Percentiles rank a stretch among this genome's conserved stretches.
Conservation (phyloP, 2,329 filamentous ascomycete genomes). For the Xylaria sp. region DNA sequence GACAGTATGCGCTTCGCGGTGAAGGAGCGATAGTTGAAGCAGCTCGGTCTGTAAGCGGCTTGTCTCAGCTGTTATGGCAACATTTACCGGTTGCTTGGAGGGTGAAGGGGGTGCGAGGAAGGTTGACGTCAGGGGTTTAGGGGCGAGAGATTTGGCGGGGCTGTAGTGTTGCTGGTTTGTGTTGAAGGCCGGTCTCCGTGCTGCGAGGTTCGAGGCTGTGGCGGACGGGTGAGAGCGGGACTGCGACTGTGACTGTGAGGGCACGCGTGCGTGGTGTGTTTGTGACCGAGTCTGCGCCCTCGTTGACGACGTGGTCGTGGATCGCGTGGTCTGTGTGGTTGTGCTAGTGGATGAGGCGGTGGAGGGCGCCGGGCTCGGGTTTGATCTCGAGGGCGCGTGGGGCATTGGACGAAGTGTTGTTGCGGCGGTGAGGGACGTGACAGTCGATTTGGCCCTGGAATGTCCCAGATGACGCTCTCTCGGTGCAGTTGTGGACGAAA, state of each 20-base stretch:
- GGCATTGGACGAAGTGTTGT: conserved; percentile 54
- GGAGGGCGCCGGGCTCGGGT: conserved; percentile 45
- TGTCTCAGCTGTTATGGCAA: conserved; percentile 68
- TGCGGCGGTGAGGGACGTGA: conserved; percentile 52
- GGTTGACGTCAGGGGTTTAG: conserved; percentile 70
- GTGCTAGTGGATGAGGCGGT: conserved; percentile 38
- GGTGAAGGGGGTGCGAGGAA: conserved; percentile 70
- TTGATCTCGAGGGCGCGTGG: conserved; percentile 36
- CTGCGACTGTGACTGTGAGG: conserved; percentile 30
- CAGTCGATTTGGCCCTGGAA: conserved; percentile 56
- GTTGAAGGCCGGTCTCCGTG: conserved; percentile 66
- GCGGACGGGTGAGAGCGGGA: conserved; percentile 10
- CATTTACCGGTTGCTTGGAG: conserved; percentile 69
- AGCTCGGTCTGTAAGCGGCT: conserved; percentile 71
- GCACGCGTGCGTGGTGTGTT: conserved; percentile 37
- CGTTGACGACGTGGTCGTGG: conserved; percentile 35
- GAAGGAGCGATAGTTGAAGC: conserved; percentile 72
- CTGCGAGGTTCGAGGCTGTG: conserved; percentile 38
- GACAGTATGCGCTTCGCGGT: conserved; percentile 62
- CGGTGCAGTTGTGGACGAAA: conserved; percentile 32
- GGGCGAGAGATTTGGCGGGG: conserved; percentile 68
- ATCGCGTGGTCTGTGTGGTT: conserved; percentile 33
- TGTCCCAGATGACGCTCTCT: conserved; percentile 47
- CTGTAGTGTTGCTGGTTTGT: conserved; percentile 76
- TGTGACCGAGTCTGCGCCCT: conserved; percentile 43